Conservation (phyloP, 2,329 filamentous ascomycete species). For the Aspergillus quadricinctus region DNA sequence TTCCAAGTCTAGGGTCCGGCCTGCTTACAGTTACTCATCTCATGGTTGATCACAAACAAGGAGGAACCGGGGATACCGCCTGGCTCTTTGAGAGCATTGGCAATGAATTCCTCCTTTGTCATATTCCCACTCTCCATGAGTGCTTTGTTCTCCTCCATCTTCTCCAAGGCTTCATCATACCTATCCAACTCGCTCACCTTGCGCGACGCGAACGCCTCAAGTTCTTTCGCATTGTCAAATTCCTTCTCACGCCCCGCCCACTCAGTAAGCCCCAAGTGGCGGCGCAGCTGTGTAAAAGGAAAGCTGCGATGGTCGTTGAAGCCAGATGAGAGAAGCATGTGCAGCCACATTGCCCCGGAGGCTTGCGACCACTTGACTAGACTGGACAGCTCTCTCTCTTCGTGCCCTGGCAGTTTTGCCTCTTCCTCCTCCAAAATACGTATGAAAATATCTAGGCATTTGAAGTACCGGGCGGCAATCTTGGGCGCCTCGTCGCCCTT, state of each 20-base stretch:
- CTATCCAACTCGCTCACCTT: slow-evolving; percentile 26
- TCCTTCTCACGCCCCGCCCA: slow-evolving; percentile 19
- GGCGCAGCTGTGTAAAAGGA: slow-evolving; percentile 26
- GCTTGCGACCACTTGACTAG: slow-evolving; percentile 31
- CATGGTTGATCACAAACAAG: too few relatives aligned
- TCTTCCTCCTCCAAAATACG: slow-evolving; percentile 31
- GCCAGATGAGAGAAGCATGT: slow-evolving; percentile 31
- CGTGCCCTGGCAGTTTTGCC: slow-evolving; percentile 19
- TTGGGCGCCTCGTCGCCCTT: slow-evolving; percentile 17
- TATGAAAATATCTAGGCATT: slow-evolving; percentile 27
- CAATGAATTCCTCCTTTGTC: too few relatives aligned
- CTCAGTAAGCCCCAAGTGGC: slow-evolving; percentile 14
- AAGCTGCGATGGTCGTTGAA: slow-evolving; percentile 30
- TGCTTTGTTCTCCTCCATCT: slow-evolving; percentile 25
- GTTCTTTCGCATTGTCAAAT: slow-evolving; percentile 15
- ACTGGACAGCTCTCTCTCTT: slow-evolving; percentile 26
- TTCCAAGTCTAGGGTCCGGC: too few relatives aligned
- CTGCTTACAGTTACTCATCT: too few relatives aligned
- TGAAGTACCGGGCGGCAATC: slow-evolving; percentile 23
- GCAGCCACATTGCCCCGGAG: slow-evolving; percentile 35
- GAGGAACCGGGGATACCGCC: too few relatives aligned
- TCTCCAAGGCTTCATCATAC: slow-evolving; percentile 29
- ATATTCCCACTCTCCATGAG: slow-evolving; percentile 4
- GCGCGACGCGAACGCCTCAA: slow-evolving; percentile 20
- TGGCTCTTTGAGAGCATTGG: too few relatives aligned